Conservation (phyloP, 2,329 filamentous ascomycete species). For the Neurospora sp. region DNA sequence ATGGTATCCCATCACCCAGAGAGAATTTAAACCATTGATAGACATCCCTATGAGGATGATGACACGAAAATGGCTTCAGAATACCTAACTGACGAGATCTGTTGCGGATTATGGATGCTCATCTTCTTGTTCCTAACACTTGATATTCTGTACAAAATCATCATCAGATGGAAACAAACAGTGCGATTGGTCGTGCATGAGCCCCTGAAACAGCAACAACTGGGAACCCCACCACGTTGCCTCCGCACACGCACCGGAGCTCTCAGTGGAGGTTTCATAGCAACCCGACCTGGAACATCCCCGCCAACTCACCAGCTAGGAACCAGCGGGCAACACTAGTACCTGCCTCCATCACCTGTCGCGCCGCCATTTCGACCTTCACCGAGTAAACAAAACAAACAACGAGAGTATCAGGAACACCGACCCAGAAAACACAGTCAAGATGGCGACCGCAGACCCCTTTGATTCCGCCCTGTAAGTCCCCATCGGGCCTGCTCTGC, state of each 20-base stretch:
- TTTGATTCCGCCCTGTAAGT: conserved; percentile 70
- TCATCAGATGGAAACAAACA: not conserved
- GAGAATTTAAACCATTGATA: not conserved
- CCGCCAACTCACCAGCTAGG: conserved; percentile 1
- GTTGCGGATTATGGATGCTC: not conserved
- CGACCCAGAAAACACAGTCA: not conserved
- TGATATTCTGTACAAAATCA: not conserved
- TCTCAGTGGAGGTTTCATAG: not conserved
- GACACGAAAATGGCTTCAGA: not conserved
- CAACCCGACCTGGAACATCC: conserved; percentile 7
- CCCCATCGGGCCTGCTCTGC: not conserved
- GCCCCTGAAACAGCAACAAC: conserved; percentile 5
- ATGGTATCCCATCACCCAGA: too few species aligned
- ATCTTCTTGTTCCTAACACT: not conserved
- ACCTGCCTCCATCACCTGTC: not conserved
- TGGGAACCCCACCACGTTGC: not conserved
- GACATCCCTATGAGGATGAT: not conserved
- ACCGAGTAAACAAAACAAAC: not conserved
- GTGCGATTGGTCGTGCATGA: conserved; percentile 8
- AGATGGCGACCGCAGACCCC: conserved; percentile 43
- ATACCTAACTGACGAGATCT: not conserved
- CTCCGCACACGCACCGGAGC: not conserved
- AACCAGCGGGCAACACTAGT: not conserved
- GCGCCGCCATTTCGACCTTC: not conserved
- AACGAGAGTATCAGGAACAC: not conserved